Evolutionary conservation across 148 eudicot genomes (phyloP), one percentile per base, ranked within the genome.

Genomic region (Chenopodium album): DNA sequence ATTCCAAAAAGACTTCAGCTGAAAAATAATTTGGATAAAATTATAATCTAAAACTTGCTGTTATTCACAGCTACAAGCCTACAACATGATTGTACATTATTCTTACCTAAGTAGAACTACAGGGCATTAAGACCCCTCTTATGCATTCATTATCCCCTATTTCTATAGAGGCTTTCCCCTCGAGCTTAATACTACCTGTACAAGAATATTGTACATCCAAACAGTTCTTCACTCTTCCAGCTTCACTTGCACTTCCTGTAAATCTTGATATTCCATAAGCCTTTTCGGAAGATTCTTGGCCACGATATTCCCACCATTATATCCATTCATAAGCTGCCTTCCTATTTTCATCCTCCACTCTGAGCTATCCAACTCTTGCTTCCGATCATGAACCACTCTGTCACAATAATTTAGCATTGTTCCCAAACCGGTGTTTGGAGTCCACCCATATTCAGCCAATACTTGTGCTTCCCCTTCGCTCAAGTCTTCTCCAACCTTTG

Each of bases 371-470:
- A 70, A 85, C 87, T 91, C 97, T 31, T 85, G 89, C 84, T 85
- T 91, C 41, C 89, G 86, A 81, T 97, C 99, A 81, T 97, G 99
- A 78, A 89, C 82, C 62, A 97, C 98, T 83, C 99, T 89, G 74
- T 94, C 99, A 60, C 93, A 86, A 81, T 91, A 97, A 81, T 92
- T 94, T 73, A 97, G 89, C 98, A 97, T 92, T 52, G 98, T 91
- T 74, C 93, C 99, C 74, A 97, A 83, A 41, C 99, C 99, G 52
- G 87, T 92, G 80, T 92, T 88, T 56, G 94, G 99, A 12, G 81
- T 76, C 99, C 99, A 97, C 31, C 99, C 99, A 68, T 89, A 97
- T 78, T 86, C 91, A 77, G 86, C 85, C 83, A 97, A 84, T 65
- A 97, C 95, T 31, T 85, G 88, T 22, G 99, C 99, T 89, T 97